Evolutionary conservation across 768 basidiomycete genomes (phyloP), one percentile per base, ranked within the genome.

Genomic region (Agrocybe pediades): DNA sequence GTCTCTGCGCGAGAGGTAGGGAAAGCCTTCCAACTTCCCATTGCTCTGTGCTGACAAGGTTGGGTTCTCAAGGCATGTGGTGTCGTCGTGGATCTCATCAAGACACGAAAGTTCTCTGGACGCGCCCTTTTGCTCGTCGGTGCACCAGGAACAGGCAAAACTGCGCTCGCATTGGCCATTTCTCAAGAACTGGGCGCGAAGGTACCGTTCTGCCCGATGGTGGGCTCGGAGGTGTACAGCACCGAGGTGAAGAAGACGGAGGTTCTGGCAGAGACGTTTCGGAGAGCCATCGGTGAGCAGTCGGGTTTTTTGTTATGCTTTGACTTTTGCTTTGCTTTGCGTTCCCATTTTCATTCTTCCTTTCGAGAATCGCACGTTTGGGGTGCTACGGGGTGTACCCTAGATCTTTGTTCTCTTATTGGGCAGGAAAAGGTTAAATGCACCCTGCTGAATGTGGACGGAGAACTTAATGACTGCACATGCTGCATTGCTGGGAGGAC

Each of bases 181-280:
- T 88, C 94, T 6, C 95, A 98, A 55, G 97, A 98, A 63, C 81
- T 99, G 0, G 97, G 97, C 0, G 74, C 82, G 19, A 97, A 97
- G 64, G 95, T 98, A 1, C 97, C 97, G 0, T 98, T 99, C 68
- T 98, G 96, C 69, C 94, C 95, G 4, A 98, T 98, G 93, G 97
- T 98, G 40, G 97, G 97, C 0, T 90, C 87, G 17, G 97, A 99
- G 71, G 97, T 98, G 56, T 98, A 97, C 67, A 92, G 88, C 36
- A 86, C 91, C 2, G 96, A 98, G 71, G 95, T 99, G 52, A 98
- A 98, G 77, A 99, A 99, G 81, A 98, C 97, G 1, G 97, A 98
- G 67, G 95, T 98, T 4, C 75, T 99, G 17, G 93, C 95, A 44
- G 96, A 98, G 70, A 85, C 87, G 30, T 98, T 98, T 72, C 81